A percentile compares a stretch with the other conserved stretches of the same genome.
Evolutionary conservation across 1,139 yeast genomes (phyloP).

Genomic region (Wickerhamiella pararugosa): DNA sequence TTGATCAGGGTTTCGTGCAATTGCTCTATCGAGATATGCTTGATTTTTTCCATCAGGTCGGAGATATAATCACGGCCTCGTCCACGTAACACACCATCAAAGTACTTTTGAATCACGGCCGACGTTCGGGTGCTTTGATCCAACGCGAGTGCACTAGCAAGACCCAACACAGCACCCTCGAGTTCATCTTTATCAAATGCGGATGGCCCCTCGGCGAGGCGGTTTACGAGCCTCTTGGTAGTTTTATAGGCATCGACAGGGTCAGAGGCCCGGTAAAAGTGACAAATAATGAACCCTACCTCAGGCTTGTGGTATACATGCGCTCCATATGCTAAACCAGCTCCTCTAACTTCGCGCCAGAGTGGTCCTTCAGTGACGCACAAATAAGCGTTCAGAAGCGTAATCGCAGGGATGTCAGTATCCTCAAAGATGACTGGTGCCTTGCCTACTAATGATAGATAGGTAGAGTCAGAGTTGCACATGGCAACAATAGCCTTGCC

Average conservation of each 20-base stretch:
- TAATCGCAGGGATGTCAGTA: conserved; percentile 54
- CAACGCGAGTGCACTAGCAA: conserved; percentile 57
- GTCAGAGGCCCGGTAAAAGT: conserved; percentile 75
- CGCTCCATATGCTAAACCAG: conserved; percentile 91
- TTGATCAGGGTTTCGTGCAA: conserved; percentile 39
- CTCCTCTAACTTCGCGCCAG: conserved; percentile 93
- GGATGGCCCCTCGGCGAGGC: conserved; percentile 38
- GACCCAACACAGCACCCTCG: conserved; percentile 60
- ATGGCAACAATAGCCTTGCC: conserved; percentile 49
- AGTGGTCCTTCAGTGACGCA: conserved; percentile 93
- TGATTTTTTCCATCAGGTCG: conserved; percentile 21
- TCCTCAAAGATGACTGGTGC: conserved; percentile 52
- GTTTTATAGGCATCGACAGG: conserved; percentile 54
- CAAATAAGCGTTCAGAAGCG: conserved; percentile 61
- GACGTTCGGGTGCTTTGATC: conserved; percentile 38
- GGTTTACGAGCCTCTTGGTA: conserved; percentile 52
- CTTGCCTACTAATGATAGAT: conserved; percentile 42
- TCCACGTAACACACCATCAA: conserved; percentile 48
- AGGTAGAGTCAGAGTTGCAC: conserved; percentile 79
- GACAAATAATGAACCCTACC: conserved; percentile 49
- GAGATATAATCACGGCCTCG: conserved; percentile 54
- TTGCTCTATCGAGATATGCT: conserved; percentile 39
- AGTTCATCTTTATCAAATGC: conserved; percentile 44
- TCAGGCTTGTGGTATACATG: conserved; percentile 45
- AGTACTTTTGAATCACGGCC: conserved; percentile 52